Conservation (phyloP, 140 eudicot genomes). For the Cichorium intybus region DNA sequence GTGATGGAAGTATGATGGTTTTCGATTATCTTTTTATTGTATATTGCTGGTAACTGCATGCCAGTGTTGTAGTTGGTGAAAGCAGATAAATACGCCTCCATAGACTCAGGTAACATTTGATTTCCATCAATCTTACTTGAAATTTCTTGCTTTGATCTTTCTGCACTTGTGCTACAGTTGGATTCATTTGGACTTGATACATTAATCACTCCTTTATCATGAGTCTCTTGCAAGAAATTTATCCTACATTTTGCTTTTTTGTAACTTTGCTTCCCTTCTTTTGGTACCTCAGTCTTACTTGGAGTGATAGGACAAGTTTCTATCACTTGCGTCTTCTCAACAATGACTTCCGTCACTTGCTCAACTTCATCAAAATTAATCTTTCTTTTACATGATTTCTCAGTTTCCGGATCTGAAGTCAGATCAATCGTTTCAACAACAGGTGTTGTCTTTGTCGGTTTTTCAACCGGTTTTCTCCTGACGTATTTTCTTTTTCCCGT, state of each 20-base stretch:
- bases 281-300: constrained; percentile 27
- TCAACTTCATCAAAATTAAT: constrained; percentile 52
- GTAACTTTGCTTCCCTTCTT: constrained; percentile 22
- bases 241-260: constrained; percentile 54
- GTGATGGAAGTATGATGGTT: constrained; percentile 26
- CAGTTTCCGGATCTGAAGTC: constrained; percentile 20
- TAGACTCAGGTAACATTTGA: constrained; percentile 22
- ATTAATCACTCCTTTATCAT: constrained; percentile 42
- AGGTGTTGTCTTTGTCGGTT: constrained; percentile 31
- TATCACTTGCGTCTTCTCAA: no score
- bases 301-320: constrained; percentile 30
- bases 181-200: constrained; percentile 49
- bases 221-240: constrained; percentile 50
- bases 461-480: constrained; percentile 42
- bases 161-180: constrained; percentile 50
- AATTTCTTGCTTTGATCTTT: constrained; percentile 36
- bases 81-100: constrained; percentile 38
- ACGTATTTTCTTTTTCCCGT: constrained; percentile 65
- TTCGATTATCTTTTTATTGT: constrained; percentile 54
- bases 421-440: constrained; percentile 16
- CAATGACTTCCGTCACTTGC: no score
- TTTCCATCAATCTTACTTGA: constrained; percentile 24
- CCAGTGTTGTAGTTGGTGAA: constrained; percentile 23
- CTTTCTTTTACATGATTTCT: constrained; percentile 57
- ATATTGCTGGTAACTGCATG: constrained; percentile 39